Evolutionary conservation across 768 basidiomycete genomes (phyloP), one percentile per base, ranked within the genome.

Genomic region (Lactifluus pinguis): DNA sequence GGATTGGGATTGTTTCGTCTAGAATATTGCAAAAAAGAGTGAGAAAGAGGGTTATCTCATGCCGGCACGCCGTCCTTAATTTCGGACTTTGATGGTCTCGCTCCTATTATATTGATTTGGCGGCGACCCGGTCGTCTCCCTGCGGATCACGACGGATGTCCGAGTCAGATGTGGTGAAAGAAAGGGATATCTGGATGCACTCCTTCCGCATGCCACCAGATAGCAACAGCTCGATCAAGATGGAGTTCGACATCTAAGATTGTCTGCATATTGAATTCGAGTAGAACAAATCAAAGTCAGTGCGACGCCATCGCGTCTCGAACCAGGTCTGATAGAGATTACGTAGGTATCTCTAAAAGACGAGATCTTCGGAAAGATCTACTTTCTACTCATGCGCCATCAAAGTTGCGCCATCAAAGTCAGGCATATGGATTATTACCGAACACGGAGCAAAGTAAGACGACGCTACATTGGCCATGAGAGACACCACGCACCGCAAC

Each of bases 391-490:
- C 47, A 95, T 98, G 8, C 87, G 97, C 74, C 57, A 98, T 99
- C 80, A 98, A 92, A 80, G 98, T 98, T n/a, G n/a, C n/a, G n/a
- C n/a, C n/a, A n/a, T 99, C 80, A 98, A 92, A 80, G 98, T 98
- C 76, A 98, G 98, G 74, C 94, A 98, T 68, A 98, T 98, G 95
- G 95, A 98, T 98, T 70, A 98, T 99, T 66, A 98, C 66, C 95
- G 98, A 21, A 8, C 5, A n/a, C 30, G 13, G 21, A 19, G 58
- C 6, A 36, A 7, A 36, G n/a, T n/a, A 49, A 32, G 25, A 17
- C 13, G 8, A 21, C 19, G 39, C 15, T 56, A 49, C 39, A 49
- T n/a, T 56, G 32, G 10, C 19, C 10, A 38, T 41, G 3, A 45
- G 44, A 49, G 72, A 13, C 21, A 6, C 36, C 11, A 61, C 85